These are phyloP conservation scores for Naganishia kalamii DNA, from an alignment of 768 basidiomycete species.

Conservation along the genomic window DNA sequence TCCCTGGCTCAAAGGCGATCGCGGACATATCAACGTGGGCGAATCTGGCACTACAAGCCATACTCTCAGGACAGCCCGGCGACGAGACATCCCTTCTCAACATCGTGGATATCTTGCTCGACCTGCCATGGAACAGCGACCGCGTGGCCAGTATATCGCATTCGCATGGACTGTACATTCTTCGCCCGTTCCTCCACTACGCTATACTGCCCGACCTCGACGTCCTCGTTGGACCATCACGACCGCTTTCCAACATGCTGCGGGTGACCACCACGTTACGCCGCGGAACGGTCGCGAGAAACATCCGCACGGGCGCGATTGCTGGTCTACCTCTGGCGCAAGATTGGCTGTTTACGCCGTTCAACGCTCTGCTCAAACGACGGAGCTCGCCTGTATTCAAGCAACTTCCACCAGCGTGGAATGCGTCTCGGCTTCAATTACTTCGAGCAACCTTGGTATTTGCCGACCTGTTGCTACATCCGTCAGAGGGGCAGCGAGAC, in stretches of 20 bases:
- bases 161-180: conserved; percentile 37
- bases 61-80: conserved; percentile 54
- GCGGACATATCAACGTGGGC: conserved; percentile 58
- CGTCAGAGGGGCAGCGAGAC: too few species aligned
- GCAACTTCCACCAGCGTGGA: conserved; percentile 63
- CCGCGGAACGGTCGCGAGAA: conserved; percentile 42
- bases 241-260: conserved; percentile 46
- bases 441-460: conserved; percentile 64
- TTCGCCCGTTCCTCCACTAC: conserved; percentile 45
- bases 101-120: conserved; percentile 43
- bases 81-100: conserved; percentile 60
- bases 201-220: conserved; percentile 35
- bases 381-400: conserved; percentile 66
- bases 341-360: conserved; percentile 65
- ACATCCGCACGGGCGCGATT: conserved; percentile 47
- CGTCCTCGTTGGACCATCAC: conserved; percentile 28
- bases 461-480: conserved; percentile 49
- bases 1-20: neutral
- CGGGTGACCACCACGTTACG: conserved; percentile 54
- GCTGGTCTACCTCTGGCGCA: conserved; percentile 51
- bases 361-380: conserved; percentile 76
- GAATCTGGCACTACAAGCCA: conserved; percentile 44
- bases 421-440: conserved; percentile 70
- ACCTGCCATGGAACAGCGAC: neutral
- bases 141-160: conserved; percentile 25